phyloP scores from a whole-genome alignment of 2,329 filamentous ascomycete genomes.

The Fusarium devonianum region DNA sequence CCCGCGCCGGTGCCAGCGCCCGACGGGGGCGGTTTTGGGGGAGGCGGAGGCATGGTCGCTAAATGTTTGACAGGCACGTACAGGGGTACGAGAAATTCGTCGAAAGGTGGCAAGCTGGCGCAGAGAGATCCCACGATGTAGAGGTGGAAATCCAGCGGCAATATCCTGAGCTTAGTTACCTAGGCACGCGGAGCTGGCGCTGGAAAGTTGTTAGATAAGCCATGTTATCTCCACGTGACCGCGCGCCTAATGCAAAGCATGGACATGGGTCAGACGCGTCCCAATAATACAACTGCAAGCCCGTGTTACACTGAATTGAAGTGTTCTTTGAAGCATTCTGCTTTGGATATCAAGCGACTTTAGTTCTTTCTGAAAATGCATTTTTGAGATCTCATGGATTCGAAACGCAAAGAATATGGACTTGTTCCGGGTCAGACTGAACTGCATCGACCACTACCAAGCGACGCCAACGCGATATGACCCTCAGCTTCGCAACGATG shows the following conservation, averaged over 20 bases:
- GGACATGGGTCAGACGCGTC: conserved; percentile 21
- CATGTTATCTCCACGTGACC: conserved; percentile 31
- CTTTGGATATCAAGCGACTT: neutral
- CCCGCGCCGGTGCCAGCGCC: conserved; percentile 41
- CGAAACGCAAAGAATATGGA: conserved; percentile 53
- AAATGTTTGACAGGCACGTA: neutral
- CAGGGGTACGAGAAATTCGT: no score
- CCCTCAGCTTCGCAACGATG: conserved; percentile 74
- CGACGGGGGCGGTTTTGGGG: conserved; percentile 45
- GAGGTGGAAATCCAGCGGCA: neutral
- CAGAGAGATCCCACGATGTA: neutral
- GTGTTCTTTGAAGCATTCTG: neutral
- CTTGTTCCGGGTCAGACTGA: conserved; percentile 87
- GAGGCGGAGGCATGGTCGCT: conserved; percentile 38
- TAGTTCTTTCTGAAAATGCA: neutral
- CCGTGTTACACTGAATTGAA: conserved; percentile 5
- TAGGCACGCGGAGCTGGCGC: neutral
- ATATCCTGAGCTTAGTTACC: no score
- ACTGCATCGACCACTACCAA: conserved; percentile 97
- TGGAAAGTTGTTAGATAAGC: conserved; percentile 25
- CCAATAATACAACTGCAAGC: conserved; percentile 3
- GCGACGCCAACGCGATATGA: conserved; percentile 80
- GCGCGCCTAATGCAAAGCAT: conserved; percentile 1
- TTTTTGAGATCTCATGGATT: conserved; percentile 31
- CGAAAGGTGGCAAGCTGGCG: no score